These are phyloP conservation scores for Ophiosphaerella herpotricha DNA, from an alignment of 2,329 filamentous ascomycete genomes.

Conservation along the genomic window DNA sequence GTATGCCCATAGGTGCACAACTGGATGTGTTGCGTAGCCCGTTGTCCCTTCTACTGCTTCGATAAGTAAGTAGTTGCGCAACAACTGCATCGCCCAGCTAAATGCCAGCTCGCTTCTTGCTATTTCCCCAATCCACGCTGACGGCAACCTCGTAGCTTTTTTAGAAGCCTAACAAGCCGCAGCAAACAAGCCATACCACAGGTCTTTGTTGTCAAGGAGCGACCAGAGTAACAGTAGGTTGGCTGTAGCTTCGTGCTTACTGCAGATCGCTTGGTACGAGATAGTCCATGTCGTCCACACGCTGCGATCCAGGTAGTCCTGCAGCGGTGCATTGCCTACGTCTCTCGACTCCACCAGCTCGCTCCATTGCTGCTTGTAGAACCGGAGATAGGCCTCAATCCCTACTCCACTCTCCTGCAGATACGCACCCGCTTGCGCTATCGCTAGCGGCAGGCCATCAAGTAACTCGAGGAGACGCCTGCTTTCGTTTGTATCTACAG, in stretches of 20 bases:
- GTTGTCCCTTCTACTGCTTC: slow-evolving; percentile 15
- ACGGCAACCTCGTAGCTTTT: slow-evolving; percentile 7
- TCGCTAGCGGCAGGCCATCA: slow-evolving; percentile 28
- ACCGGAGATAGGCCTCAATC: slow-evolving; percentile 19
- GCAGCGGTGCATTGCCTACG: slow-evolving; percentile 13
- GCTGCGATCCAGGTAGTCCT: slow-evolving; percentile 29
- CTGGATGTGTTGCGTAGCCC: slow-evolving; percentile 23
- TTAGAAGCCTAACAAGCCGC: slow-evolving; percentile 4
- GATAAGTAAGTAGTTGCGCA: slow-evolving; percentile 31
- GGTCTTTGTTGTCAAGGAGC: slow-evolving; percentile 29
- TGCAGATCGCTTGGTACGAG: slow-evolving; percentile 32
- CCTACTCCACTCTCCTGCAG: slow-evolving; percentile 22
- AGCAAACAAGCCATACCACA: slow-evolving; percentile 33
- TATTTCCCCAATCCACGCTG: slow-evolving; percentile 17
- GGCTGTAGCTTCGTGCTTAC: slow-evolving; percentile 22
- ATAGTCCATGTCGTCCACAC: slow-evolving; percentile 42
- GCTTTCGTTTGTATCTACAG: slow-evolving; percentile 12
- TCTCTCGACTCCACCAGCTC: slow-evolving; percentile 24
- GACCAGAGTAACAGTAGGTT: slow-evolving; percentile 36
- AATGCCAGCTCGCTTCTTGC: slow-evolving; percentile 24
- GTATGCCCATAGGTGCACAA: slow-evolving; percentile 23
- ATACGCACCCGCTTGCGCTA: slow-evolving; percentile 29
- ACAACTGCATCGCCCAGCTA: slow-evolving; percentile 18
- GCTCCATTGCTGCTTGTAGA: slow-evolving; percentile 34
- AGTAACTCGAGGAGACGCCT: slow-evolving; percentile 16